Evolutionary conservation across 805 yeast species (phyloP).

Genomic region (Grigorovia transvaalensis): DNA sequence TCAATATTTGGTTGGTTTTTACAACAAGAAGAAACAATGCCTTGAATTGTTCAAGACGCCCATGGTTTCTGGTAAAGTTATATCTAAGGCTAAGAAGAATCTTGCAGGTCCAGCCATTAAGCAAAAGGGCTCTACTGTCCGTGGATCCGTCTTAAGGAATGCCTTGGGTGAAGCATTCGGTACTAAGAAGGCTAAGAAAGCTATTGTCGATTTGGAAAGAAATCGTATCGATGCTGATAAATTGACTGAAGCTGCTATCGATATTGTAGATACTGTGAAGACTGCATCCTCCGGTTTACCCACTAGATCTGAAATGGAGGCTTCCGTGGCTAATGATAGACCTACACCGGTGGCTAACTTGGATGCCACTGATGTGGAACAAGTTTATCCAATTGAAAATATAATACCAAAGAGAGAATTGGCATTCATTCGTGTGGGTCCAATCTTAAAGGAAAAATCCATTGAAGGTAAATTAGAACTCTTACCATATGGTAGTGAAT

Average conservation of each 20-base stretch:
- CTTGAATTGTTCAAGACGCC: slow-evolving; percentile 60
- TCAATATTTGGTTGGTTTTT: slow-evolving; percentile 65
- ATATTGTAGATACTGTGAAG: slow-evolving; percentile 72
- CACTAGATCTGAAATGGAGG: slow-evolving; percentile 50
- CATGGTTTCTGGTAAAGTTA: slow-evolving; percentile 49
- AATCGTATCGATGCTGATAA: slow-evolving; percentile 81
- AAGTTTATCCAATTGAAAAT: slow-evolving; percentile 63
- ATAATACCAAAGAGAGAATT: slow-evolving; percentile 64
- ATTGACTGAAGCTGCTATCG: slow-evolving; percentile 62
- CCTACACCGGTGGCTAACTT: slow-evolving; percentile 73
- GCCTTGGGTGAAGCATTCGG: slow-evolving; percentile 94
- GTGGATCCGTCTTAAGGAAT: slow-evolving; percentile 52
- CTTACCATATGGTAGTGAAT: slow-evolving; percentile 48
- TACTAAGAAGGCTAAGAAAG: slow-evolving; percentile 91
- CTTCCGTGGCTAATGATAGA: slow-evolving; percentile 52
- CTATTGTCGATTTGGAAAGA: slow-evolving; percentile 67
- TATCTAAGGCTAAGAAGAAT: slow-evolving; percentile 48
- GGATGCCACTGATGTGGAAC: slow-evolving; percentile 75
- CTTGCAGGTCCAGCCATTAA: slow-evolving; percentile 54
- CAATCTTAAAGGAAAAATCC: slow-evolving; percentile 47
- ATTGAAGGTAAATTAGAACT: slow-evolving; percentile 40
- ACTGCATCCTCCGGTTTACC: slow-evolving; percentile 66
- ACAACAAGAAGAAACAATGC: slow-evolving; percentile 54
- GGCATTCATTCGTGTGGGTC: slow-evolving; percentile 50
- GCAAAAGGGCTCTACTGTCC: slow-evolving; percentile 37